These are phyloP conservation scores for Stephania yunnanensis DNA, from an alignment of 164 flowering plant species.

Conservation along the genomic window DNA sequence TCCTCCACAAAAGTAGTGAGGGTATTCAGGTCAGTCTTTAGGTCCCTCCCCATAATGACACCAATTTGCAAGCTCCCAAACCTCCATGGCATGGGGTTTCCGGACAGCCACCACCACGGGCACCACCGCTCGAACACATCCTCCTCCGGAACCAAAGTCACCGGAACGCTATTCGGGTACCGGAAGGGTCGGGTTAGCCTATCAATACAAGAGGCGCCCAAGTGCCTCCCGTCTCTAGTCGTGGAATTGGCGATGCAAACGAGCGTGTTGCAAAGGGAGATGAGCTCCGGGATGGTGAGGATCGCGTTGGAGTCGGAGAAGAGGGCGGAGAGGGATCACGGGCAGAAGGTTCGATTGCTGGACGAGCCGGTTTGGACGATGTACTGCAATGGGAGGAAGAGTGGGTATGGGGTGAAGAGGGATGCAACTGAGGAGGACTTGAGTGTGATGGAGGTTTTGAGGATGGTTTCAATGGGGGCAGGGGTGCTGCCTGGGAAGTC, in stretches of 20 bases:
- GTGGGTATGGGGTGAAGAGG: slow-evolving; percentile 53
- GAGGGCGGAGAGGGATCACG: slow-evolving; percentile 27
- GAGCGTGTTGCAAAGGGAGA: slow-evolving; percentile 44
- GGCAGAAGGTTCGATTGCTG: slow-evolving; percentile 33
- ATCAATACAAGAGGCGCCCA: slow-evolving; percentile 53
- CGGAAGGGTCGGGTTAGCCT: slow-evolving; percentile 57
- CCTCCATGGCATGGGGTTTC: slow-evolving; percentile 16
- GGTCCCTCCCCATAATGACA: slow-evolving; percentile 58
- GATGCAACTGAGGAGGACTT: slow-evolving; percentile 61
- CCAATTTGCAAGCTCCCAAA: slow-evolving; percentile 53
- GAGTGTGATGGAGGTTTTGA: slow-evolving; percentile 54
- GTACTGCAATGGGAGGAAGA: slow-evolving; percentile 65
- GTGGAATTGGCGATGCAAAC: slow-evolving; percentile 68
- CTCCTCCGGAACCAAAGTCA: slow-evolving; percentile 31
- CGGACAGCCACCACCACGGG: slow-evolving; percentile 11
- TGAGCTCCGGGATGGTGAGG: slow-evolving; percentile 62
- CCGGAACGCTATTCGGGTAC: slow-evolving; percentile 73
- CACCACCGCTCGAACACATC: neutral
- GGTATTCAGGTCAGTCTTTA: slow-evolving; percentile 49
- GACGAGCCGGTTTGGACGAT: slow-evolving; percentile 79
- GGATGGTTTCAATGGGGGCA: slow-evolving; percentile 68
- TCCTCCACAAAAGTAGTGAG: slow-evolving; percentile 36
- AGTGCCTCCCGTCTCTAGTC: slow-evolving; percentile 46
- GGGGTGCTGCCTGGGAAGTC: slow-evolving; percentile 56
- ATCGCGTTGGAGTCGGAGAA: slow-evolving; percentile 74